These are phyloP conservation scores for Millerozyma acaciae DNA, from an alignment of 805 yeast species.

Conservation along the genomic window DNA sequence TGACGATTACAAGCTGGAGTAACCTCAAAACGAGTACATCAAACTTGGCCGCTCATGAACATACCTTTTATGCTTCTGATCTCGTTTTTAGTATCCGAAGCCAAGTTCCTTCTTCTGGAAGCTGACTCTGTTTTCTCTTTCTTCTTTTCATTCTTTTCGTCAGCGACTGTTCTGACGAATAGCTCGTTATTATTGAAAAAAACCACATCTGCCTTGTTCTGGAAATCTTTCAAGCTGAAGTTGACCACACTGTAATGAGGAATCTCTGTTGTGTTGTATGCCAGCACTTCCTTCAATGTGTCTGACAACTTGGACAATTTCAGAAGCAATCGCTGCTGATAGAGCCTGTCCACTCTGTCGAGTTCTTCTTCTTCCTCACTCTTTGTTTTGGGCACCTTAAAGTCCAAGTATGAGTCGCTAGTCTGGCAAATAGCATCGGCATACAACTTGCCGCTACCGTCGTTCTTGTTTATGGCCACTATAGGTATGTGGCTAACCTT, in stretches of 20 bases:
- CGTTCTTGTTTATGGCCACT: constrained; percentile 28
- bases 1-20: no score
- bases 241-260: constrained; percentile 29
- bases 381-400: constrained; percentile 6
- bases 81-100: constrained; percentile 32
- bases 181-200: constrained; percentile 31
- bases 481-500: constrained; percentile 37
- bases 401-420: constrained; percentile 17
- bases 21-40: no score
- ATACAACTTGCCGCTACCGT: constrained; percentile 26
- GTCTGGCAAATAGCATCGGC: constrained; percentile 40
- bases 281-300: constrained; percentile 20
- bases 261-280: constrained; percentile 26
- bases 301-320: constrained; percentile 21
- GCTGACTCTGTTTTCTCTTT: constrained; percentile 1
- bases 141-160: constrained; percentile 5
- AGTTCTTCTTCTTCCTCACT: constrained; percentile 16
- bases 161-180: constrained; percentile 15
- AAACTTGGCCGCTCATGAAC: constrained; percentile 40
- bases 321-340: constrained; percentile 18
- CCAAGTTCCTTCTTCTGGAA: constrained; percentile 23
- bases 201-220: constrained; percentile 31
- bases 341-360: constrained; percentile 20
- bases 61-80: constrained; percentile 42
- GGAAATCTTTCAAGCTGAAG: constrained; percentile 31